Evolutionary conservation across 192 early-diverging fungal species (phyloP).

Genomic region (Gamsiella multidivaricata): DNA sequence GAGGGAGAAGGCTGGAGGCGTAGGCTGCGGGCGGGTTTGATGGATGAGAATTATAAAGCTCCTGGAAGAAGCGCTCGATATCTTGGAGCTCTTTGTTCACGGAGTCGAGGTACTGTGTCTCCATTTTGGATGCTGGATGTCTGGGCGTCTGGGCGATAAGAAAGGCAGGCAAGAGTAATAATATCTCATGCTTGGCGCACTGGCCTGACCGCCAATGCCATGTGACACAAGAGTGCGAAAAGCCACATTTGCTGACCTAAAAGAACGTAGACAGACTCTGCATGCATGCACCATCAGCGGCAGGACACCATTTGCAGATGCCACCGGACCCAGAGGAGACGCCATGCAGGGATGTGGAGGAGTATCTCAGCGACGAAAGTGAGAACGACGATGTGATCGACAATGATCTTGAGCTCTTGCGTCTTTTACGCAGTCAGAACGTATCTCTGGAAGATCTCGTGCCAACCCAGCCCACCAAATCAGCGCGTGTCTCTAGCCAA

Average conservation of each 20-base stretch:
- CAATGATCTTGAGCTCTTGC: slow-evolving; percentile 10
- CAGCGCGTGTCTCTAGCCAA: no score
- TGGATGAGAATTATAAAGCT: slow-evolving; percentile 1
- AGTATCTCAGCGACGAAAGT: slow-evolving; percentile 39
- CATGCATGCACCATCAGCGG: not conserved
- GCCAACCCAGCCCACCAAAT: no score
- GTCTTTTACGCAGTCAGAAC: slow-evolving; percentile 9
- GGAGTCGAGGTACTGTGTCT: slow-evolving; percentile 19
- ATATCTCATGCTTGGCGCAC: no score
- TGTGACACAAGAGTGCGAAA: no score
- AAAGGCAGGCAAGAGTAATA: no score
- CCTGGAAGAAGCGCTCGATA: slow-evolving; percentile 25
- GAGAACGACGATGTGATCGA: slow-evolving; percentile 38
- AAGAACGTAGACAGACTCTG: no score
- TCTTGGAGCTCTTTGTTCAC: slow-evolving; percentile 23
- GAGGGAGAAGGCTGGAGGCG: not conserved
- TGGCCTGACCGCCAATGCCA: no score
- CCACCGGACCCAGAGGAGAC: slow-evolving; percentile 21
- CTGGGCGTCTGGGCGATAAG: no score
- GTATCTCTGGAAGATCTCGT: not conserved
- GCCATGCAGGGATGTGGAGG: no score
- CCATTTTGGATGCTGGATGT: slow-evolving; percentile 13
- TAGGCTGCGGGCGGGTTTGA: not conserved
- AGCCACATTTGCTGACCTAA: no score
- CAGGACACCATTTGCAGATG: not conserved